Conservation (phyloP, 2,329 filamentous ascomycete species). For the Colletotrichum sp. region DNA sequence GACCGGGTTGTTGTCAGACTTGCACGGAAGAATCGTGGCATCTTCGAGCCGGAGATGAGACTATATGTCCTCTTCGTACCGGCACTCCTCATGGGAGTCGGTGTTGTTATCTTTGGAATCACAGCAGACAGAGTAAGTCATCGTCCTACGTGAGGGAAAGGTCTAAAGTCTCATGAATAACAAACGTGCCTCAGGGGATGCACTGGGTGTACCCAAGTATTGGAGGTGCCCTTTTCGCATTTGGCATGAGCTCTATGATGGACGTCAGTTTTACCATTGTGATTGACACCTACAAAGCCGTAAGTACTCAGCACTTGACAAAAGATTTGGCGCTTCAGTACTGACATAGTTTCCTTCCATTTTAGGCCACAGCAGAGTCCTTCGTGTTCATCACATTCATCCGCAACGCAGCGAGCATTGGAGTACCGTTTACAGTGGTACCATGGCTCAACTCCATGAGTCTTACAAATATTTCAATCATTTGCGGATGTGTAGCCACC, state of each 20-base stretch:
- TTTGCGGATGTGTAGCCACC: background rate
- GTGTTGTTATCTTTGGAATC: constrained; percentile 42
- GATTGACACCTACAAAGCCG: background rate
- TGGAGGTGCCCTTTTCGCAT: constrained; percentile 38
- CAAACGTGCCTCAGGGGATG: constrained; percentile 36
- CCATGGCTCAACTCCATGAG: background rate
- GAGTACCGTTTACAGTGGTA: background rate
- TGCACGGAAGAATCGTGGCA: constrained; percentile 40
- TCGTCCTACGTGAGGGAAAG: background rate
- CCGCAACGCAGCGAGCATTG: background rate
- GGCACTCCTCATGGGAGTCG: constrained; percentile 36
- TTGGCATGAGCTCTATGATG: constrained; percentile 41
- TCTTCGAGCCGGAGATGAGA: constrained; percentile 50
- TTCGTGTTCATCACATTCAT: background rate
- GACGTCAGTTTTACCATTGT: constrained; percentile 28
- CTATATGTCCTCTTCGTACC: constrained; percentile 31
- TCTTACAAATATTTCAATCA: background rate
- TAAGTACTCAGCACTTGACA: too few relatives aligned
- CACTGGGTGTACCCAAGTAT: constrained; percentile 46
- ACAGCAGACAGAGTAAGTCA: constrained; percentile 22
- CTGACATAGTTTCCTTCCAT: background rate
- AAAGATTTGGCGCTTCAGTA: too few relatives aligned
- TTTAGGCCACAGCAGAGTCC: background rate
- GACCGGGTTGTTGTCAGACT: constrained; percentile 32
- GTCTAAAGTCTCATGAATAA: background rate